Evolutionary conservation across 2,329 filamentous ascomycete genomes (phyloP), one percentile per base, ranked within the genome.

Genomic region (Coniochaeta sp.): DNA sequence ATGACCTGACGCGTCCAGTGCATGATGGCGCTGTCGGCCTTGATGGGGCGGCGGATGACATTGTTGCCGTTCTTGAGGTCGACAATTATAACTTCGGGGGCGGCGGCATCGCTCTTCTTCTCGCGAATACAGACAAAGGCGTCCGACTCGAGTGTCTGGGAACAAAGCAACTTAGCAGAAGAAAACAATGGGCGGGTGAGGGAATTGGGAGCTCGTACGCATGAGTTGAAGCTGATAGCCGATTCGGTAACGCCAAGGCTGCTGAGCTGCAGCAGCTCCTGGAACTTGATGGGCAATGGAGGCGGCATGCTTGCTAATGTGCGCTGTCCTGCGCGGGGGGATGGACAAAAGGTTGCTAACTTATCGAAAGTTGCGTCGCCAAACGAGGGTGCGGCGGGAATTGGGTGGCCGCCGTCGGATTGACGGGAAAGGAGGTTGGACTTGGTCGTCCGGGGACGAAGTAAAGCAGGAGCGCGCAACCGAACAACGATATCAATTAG

Each of bases 21-120:
- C 94, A 99, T 97, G 69, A 99, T 96, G 63, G 95, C 94, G 82
- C 91, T 97, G 75, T 99, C 94, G 65, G 94, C 94, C 78, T 96
- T 97, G 78, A 99, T 99, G 48, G 92, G 90, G 67, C 92, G 84
- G 65, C 89, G 87, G 62, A 90, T 94, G 69, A 96, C 85, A 77
- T 94, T 92, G 82, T 96, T 96, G 75, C 85, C 85, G 74, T 96
- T 95, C 74, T 97, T 96, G 67, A 99, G 86, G 72, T 99, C 89
- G 74, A 99, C 78, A 70, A 99, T 99, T 72, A 99, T 87, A 59
- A 99, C 92, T 74, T 96, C 91, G 58, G 91, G 89, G 63, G 89
- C 86, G 58, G 90, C 82, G 59, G 85, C 82, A 63, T 91, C 88
- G 68, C 82, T 86, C 71, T 91, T 87, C 77, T 95, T 92, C 75